phyloP scores from a whole-genome alignment of 2,329 filamentous ascomycete species.

The Hirsutella minnesotensis region DNA sequence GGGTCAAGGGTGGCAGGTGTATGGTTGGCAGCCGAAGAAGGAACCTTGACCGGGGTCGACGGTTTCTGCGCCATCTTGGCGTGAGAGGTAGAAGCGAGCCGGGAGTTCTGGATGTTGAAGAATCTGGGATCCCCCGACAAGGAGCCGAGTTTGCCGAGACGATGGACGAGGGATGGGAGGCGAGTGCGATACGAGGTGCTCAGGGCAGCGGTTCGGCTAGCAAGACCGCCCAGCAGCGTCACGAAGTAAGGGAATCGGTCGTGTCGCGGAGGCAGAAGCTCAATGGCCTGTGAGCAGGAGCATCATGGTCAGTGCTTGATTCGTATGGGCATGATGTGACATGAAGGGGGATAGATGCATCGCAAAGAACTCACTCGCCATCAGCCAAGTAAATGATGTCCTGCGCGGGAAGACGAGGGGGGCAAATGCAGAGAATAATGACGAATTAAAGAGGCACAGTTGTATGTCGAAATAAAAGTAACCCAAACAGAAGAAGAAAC shows the following conservation, averaged over 20 bases:
- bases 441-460: too few relatives aligned
- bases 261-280: not conserved
- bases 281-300: not conserved
- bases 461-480: not conserved
- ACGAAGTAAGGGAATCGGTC: not conserved
- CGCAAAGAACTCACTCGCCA: too few relatives aligned
- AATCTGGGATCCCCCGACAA: too few relatives aligned
- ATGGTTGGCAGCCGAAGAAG: constrained; percentile 46
- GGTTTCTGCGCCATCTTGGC: constrained; percentile 32
- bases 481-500: not conserved
- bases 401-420: too few relatives aligned
- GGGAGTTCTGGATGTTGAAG: not conserved
- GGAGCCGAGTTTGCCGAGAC: too few relatives aligned
- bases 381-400: too few relatives aligned
- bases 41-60: constrained; percentile 48
- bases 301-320: too few relatives aligned
- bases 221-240: not conserved
- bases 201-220: not conserved
- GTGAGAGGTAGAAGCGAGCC: too few relatives aligned
- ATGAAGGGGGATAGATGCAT: too few relatives aligned
- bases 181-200: not conserved
- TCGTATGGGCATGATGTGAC: too few relatives aligned
- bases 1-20: constrained; percentile 48
- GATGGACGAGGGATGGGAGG: not conserved
- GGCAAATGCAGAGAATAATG: too few relatives aligned